Conservation (phyloP, 495 filamentous ascomycete genomes). For the Amphirosellinia nigrospora region DNA sequence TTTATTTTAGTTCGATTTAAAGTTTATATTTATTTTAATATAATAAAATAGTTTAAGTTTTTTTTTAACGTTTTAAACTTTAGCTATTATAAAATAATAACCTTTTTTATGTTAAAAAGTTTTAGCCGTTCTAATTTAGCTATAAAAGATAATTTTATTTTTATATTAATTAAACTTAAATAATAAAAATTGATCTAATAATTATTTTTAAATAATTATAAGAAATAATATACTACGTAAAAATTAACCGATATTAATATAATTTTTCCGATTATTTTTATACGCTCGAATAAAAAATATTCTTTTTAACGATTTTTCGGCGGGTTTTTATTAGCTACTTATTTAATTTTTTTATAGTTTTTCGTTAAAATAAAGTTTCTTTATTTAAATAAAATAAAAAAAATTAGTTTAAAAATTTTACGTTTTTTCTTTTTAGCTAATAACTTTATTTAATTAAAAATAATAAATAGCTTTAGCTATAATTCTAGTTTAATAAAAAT, state of each 20-base stretch:
- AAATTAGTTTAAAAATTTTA: too few relatives aligned
- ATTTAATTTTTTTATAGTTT: background rate
- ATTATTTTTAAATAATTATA: background rate
- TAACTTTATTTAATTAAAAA: too few relatives aligned
- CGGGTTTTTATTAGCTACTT: background rate
- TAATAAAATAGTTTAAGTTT: background rate
- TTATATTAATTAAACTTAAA: background rate
- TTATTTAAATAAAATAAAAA: too few relatives aligned
- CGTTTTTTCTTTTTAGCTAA: too few relatives aligned
- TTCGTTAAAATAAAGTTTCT: too few relatives aligned
- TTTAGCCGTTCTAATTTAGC: background rate
- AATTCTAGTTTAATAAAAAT: too few relatives aligned
- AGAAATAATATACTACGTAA: background rate
- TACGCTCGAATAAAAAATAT: background rate
- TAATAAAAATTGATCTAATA: background rate
- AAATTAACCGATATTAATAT: background rate
- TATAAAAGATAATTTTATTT: background rate
- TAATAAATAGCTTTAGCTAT: too few relatives aligned
- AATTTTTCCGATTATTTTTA: background rate
- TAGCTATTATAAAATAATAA: too few relatives aligned
- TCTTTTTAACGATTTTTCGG: background rate
- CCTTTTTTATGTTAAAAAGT: too few relatives aligned
- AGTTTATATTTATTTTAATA: background rate
- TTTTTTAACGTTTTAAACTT: too few relatives aligned
- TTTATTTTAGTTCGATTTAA: background rate